phyloP scores from a whole-genome alignment of 2,329 filamentous ascomycete genomes.

The Pseudogymnoascus sp. region DNA sequence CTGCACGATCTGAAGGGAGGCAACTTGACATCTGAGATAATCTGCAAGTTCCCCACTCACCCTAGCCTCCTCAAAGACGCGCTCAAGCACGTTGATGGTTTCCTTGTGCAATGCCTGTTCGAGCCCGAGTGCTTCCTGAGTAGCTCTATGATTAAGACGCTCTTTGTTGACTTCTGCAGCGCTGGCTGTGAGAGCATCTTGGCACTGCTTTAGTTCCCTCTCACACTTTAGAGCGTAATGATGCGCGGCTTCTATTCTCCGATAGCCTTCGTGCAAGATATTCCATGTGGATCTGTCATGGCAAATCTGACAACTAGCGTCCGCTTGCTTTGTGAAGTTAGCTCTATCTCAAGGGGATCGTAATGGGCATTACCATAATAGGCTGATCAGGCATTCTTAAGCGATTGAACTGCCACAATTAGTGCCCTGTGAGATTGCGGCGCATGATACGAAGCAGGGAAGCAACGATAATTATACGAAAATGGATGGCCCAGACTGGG shows the following conservation, averaged over 20 bases:
- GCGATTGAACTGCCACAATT: slow-evolving; percentile 10
- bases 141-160: background rate
- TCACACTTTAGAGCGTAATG: background rate
- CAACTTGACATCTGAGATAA: background rate
- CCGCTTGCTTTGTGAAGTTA: background rate
- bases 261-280: background rate
- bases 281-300: background rate
- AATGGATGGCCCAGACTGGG: slow-evolving; percentile 10
- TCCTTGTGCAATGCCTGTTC: slow-evolving; percentile 7
- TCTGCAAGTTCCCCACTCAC: slow-evolving; percentile 11
- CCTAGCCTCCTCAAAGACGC: slow-evolving; percentile 12
- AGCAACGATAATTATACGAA: slow-evolving; percentile 11
- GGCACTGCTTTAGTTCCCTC: background rate
- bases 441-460: slow-evolving; percentile 9
- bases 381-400: slow-evolving; percentile 10
- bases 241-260: background rate
- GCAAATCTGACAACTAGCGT: background rate
- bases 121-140: slow-evolving; percentile 7
- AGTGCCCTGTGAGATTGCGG: slow-evolving; percentile 10
- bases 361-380: background rate
- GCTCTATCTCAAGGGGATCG: background rate
- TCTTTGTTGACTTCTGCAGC: slow-evolving; percentile 1
- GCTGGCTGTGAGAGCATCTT: background rate
- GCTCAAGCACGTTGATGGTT: slow-evolving; percentile 11
- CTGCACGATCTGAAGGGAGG: background rate